Evolutionary conservation across 805 yeast species (phyloP), one percentile per base, ranked within the genome.

Genomic region (Schwanniomyces pseudopolymorphus): DNA sequence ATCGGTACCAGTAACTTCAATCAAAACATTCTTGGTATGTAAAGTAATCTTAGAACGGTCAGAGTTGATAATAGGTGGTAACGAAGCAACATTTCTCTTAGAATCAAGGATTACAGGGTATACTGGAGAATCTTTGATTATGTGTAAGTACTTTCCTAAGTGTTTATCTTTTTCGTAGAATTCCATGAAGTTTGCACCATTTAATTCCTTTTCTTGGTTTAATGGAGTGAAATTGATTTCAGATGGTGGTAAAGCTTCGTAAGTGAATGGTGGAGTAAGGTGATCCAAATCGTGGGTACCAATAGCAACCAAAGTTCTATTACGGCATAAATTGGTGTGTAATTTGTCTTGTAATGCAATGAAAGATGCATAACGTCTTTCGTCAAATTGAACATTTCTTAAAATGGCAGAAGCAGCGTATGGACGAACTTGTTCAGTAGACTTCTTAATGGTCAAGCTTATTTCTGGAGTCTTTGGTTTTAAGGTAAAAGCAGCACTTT

Each of bases 61-160:
- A 33, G 96, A 86, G 74, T 94, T 94, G 74, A 94, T 95, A 63
- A 94, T 86, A 53, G 99, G 99, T 43, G 99, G 99, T 75, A 94
- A 70, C 5, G 98, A 91, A 59, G 95, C 85, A 44, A 94, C 94
- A 7, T 79, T 77, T 59, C 84, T 79, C 36, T 82, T 75, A 47
- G 84, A 68, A 69, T 94, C 99, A 58, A 84, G 77, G 58, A 92
- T 87, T 31, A 91, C 89, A 21, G 99, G 99, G 67, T 80, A 89
- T 42, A 87, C 94, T 21, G 96, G 95, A 26, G 90, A 84, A 66
- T 88, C 88, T 61, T 81, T 84, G 65, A 94, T 89, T 58, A 94
- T 87, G 62, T 85, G 96, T 57, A 92, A 80, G 70, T 80, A 94
- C 67, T 87, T 87, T 56, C 96, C 91, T 58, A 94, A 74, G 64